Base-by-base conservation (phyloP, 306 rosid species). In the Vachellia pachyceras region DNA sequence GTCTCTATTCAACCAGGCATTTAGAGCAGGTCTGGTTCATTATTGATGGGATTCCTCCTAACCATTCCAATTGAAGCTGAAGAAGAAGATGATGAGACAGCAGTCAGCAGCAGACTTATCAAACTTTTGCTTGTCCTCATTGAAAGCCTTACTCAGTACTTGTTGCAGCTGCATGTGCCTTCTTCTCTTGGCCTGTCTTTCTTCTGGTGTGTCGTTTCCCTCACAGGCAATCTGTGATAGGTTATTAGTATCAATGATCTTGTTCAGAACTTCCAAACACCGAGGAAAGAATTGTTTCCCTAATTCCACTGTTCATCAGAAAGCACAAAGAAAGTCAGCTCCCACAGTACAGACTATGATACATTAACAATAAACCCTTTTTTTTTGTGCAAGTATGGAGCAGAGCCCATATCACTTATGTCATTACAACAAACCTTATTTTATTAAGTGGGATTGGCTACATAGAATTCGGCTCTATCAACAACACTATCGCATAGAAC, bases 211-310 rank as follows among this genome's bases (percentile, higher is more conserved):
- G 72, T 87, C 91, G 47, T 86, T 75, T 46, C 88, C 70, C 67
- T 77, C 37, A 54, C 85, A 85, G 35, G 88, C 85, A 18, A 92
- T 85, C 69, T 85, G 91, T 12, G 91, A 63, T 25, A 92, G 69
- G 65, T 87, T 94, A 72, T 90, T 88, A 6, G 89, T 85, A 76
- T 92, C 97, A 94, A 92, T 90, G 25, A 92, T 90, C 79, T 82
- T 90, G 68, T 92, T 90, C 73, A 88, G 82, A 69, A 90, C 90
- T 73, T 76, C 89, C 18, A 91, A 87, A 85, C 97, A 90, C 11
- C 46, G 46, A 42, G 46, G 46, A 42, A 42, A 42, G 46, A 87
- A 90, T 35, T 92, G 91, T 81, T 90, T 88, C 69, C 90, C 92
- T 10, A 90, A 73, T 69, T 88, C 97, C 79, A 87, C 94, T 92